Base-by-base conservation (phyloP, 2,329 filamentous ascomycete species). In the Fusarium sacchari region DNA sequence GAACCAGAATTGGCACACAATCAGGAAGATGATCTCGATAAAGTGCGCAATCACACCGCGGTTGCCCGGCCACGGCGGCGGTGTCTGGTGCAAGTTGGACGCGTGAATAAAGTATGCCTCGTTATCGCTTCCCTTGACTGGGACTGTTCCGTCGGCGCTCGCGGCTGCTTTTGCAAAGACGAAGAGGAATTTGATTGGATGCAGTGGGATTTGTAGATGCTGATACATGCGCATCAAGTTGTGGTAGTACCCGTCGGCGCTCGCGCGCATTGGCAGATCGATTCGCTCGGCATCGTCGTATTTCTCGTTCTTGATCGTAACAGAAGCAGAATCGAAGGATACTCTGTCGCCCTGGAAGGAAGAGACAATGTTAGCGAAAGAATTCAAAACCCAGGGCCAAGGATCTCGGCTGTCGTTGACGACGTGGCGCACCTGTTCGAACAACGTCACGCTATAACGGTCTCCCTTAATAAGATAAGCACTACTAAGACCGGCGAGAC, bases 211-310 rank as follows among this genome's bases (percentile, higher is more conserved):
- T 5, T 82, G 84, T 7, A 91, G 79, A 71, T 89, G 82, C 32
- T 86, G 81, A 77, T 91, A 91, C 85, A 91, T 87, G 32, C 83
- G 81, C 69, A 83, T 84, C 55, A 91, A 79, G 68, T 90, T 88
- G 52, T 80, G 77, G 75, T 91, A 90, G 78, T 88, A 91, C 26
- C 83, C 82, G 13, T 77, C 79, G 2, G 81, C 80, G 60, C 77
- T 78, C 8, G 81, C 81, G 32, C 83, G 82, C 79, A 82, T 82
- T 9, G 83, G 83, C 9, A 84, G 61, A 59, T 84, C 82, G 39
- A 84, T 76, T 15, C 82, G 79, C 68, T 84, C 83, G 13, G 72
- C 69, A 4, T 60, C 22, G 46, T 78, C 78, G 12, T 79, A 80
- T 14, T 60, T 69, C 12, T 77, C 75, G 59, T 84, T 79, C 17